phyloP scores from a whole-genome alignment of 169 alveolate species.

The Cyclospora cayetanensis region DNA sequence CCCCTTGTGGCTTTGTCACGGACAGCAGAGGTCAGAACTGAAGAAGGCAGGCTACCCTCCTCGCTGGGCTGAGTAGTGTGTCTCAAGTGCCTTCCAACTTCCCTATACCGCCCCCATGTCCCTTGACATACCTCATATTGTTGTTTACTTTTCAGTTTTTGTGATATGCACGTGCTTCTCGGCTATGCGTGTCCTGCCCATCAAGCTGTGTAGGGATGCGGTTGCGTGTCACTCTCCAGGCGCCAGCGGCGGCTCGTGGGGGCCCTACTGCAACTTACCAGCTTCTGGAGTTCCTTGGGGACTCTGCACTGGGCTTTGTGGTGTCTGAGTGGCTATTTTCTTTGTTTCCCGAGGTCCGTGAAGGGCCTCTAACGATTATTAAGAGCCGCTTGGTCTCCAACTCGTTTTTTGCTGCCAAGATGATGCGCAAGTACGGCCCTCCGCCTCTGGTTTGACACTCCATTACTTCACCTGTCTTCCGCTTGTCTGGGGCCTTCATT shows the following conservation, averaged over 20 bases:
- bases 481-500: too few relatives aligned
- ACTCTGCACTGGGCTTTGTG: background rate
- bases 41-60: too few relatives aligned
- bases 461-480: background rate
- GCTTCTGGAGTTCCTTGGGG: conserved; percentile 40
- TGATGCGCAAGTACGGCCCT: background rate
- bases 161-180: too few relatives aligned
- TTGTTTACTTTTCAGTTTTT: too few relatives aligned
- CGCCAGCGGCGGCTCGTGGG: background rate
- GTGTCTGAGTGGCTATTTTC: conserved; percentile 21
- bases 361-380: background rate
- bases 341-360: background rate
- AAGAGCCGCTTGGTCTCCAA: background rate
- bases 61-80: too few relatives aligned
- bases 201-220: too few relatives aligned
- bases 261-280: background rate
- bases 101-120: too few relatives aligned
- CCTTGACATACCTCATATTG: too few relatives aligned
- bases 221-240: too few relatives aligned
- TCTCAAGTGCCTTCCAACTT: too few relatives aligned
- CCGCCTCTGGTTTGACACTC: background rate
- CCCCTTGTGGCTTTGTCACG: background rate
- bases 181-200: too few relatives aligned
- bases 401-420: background rate
- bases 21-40: background rate